Evolutionary conservation across 1,139 yeast species (phyloP).

Genomic region (Arxiozyma slooffiae): DNA sequence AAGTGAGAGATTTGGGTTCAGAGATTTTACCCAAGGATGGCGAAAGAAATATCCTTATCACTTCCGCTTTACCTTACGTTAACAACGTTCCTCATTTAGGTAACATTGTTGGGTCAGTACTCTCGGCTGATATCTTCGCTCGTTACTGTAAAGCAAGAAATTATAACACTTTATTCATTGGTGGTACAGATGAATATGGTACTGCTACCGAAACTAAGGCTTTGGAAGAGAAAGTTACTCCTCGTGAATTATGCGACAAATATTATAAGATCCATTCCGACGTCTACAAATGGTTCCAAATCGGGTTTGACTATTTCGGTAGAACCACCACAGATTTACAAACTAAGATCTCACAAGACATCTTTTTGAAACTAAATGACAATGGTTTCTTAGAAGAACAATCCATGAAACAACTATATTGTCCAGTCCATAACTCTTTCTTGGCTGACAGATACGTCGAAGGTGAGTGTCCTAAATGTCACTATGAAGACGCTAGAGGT

Average conservation of each 20-base stretch:
- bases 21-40: constrained; percentile 51
- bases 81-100: constrained; percentile 98
- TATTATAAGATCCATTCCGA: constrained; percentile 78
- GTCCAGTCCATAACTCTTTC: constrained; percentile 81
- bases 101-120: constrained; percentile 88
- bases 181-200: constrained; percentile 99
- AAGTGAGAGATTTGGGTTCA: constrained; percentile 30
- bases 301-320: constrained; percentile 90
- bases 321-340: constrained; percentile 89
- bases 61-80: constrained; percentile 95
- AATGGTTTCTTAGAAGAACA: constrained; percentile 79
- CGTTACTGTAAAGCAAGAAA: constrained; percentile 85
- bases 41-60: constrained; percentile 73
- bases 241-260: constrained; percentile 81
- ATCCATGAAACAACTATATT: constrained; percentile 79
- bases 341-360: constrained; percentile 92
- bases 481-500: constrained; percentile 94
- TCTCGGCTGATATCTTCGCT: constrained; percentile 88
- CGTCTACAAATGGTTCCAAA: constrained; percentile 93
- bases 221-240: constrained; percentile 81
- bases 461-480: constrained; percentile 94
- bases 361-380: constrained; percentile 62
- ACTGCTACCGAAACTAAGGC: constrained; percentile 99
- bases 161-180: constrained; percentile 71
- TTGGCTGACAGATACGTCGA: constrained; percentile 95